Base-by-base conservation (phyloP, 306 rosid species). In the Sesbania bispinosa region DNA sequence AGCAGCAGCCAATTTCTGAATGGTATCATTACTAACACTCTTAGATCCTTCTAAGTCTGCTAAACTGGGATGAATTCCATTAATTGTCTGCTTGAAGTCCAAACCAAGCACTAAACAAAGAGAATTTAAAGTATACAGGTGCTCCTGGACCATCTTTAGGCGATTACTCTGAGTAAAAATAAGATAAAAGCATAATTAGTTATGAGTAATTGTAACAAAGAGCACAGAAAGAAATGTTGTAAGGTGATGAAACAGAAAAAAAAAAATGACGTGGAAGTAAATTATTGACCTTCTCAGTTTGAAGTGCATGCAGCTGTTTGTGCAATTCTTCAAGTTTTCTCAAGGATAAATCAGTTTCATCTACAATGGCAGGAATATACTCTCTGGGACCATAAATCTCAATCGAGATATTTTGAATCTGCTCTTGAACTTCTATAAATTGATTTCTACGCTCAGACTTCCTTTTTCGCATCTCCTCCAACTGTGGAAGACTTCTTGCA, bases 281-380 rank as follows among this genome's bases (percentile, higher is more conserved):
- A 75, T 27, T 33, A 69, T 18, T 67, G 78, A 91, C 99, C 99
- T 91, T 95, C 86, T 95, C 99, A 67, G 67, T 84, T 61, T 89
- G 97, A 51, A 95, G 96, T 69, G 84, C 83, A 21, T 88, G 87
- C 59, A 91, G 87, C 76, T 95, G 86, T 79, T 81, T 89, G 65
- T 85, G 90, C 81, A 95, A 80, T 74, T 95, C 96, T 79, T 91
- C 97, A 72, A 95, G 93, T 83, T 87, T 95, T 85, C 89, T 89
- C 88, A 84, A 59, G 43, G 99, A 86, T 45, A 95, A 76, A 81
- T 95, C 97, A 62, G 85, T 73, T 82, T 95, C 97, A 80, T 95
- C 89, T 51, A 78, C 82, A 67, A 52, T 61, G 21, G 87, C 74
- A 10, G 84, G 67, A 21, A 75, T 57, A 62, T 71, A 85, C 58